phyloP scores from a whole-genome alignment of 345 rosid genomes.

The Ricinus communis region DNA sequence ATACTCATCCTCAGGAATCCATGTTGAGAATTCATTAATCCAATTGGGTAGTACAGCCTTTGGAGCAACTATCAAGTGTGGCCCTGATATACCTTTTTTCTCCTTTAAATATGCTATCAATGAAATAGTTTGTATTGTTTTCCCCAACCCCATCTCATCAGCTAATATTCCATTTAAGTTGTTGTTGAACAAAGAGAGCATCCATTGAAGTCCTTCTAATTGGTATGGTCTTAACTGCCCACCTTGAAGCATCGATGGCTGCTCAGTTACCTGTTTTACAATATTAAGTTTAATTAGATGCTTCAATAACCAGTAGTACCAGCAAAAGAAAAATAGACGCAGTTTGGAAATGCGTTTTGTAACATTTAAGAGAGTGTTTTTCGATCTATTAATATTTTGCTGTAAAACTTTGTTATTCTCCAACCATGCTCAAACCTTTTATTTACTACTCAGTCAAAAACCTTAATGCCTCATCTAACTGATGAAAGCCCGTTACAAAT shows the following conservation, averaged over 20 bases:
- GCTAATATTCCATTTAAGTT: constrained; percentile 97
- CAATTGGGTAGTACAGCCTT: constrained; percentile 98
- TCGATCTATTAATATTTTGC: neutral
- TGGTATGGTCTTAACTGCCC: constrained; percentile 93
- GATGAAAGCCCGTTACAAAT: neutral
- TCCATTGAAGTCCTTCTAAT: constrained; percentile 99
- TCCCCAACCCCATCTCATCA: constrained; percentile 99
- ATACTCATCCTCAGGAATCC: constrained; percentile 79
- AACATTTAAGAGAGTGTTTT: too few relatives aligned
- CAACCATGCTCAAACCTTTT: neutral
- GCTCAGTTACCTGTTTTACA: constrained; percentile 80
- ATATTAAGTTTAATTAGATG: constrained; percentile 23
- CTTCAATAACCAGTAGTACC: constrained; percentile 10
- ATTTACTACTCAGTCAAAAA: too few relatives aligned
- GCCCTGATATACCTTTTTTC: constrained; percentile 81
- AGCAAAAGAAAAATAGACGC: neutral
- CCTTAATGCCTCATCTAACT: neutral
- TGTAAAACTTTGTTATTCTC: neutral
- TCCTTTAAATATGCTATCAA: constrained; percentile 87
- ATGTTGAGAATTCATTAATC: constrained; percentile 87
- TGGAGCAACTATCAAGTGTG: constrained; percentile 98
- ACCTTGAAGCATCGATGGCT: constrained; percentile 86
- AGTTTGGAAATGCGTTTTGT: neutral
- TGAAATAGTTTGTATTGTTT: constrained; percentile 96
- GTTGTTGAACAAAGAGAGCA: constrained; percentile 96